Evolutionary conservation across 192 early-diverging fungal species (phyloP).

Genomic region (Linderina pennispora): DNA sequence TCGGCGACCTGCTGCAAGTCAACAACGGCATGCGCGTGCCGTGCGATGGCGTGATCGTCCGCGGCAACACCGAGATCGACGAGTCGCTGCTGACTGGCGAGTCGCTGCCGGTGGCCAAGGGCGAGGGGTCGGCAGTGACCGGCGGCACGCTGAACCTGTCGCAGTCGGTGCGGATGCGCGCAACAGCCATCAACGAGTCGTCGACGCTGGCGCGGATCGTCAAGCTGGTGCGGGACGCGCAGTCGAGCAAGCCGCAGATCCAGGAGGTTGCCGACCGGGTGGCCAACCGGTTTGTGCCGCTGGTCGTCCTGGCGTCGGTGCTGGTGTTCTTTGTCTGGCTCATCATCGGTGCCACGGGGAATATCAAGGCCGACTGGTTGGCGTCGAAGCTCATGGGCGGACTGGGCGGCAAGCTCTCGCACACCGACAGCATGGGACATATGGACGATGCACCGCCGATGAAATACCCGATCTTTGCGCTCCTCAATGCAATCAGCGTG

Average conservation of each 20-base stretch:
- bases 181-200: slow-evolving; percentile 78
- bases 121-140: slow-evolving; percentile 62
- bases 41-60: slow-evolving; percentile 43
- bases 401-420: slow-evolving; percentile 8
- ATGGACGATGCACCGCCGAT: slow-evolving; percentile 27
- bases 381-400: slow-evolving; percentile 44
- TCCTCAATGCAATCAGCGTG: slow-evolving; percentile 72
- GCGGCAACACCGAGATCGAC: slow-evolving; percentile 57
- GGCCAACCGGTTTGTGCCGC: slow-evolving; percentile 88
- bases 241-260: slow-evolving; percentile 89
- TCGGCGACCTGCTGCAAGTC: slow-evolving; percentile 42
- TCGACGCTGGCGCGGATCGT: slow-evolving; percentile 89
- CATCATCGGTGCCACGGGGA: slow-evolving; percentile 26
- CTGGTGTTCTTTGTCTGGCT: slow-evolving; percentile 80
- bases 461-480: slow-evolving; percentile 53
- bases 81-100: slow-evolving; percentile 96
- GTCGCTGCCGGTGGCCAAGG: slow-evolving; percentile 74
- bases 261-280: slow-evolving; percentile 86
- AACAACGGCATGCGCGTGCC: slow-evolving; percentile 63
- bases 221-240: slow-evolving; percentile 86
- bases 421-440: slow-evolving; percentile 1
- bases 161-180: slow-evolving; percentile 72
- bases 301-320: slow-evolving; percentile 66
- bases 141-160: slow-evolving; percentile 91
- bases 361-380: slow-evolving; percentile 25